Conservation (phyloP, 2,329 filamentous ascomycete species). For the Colletotrichum sublineola region DNA sequence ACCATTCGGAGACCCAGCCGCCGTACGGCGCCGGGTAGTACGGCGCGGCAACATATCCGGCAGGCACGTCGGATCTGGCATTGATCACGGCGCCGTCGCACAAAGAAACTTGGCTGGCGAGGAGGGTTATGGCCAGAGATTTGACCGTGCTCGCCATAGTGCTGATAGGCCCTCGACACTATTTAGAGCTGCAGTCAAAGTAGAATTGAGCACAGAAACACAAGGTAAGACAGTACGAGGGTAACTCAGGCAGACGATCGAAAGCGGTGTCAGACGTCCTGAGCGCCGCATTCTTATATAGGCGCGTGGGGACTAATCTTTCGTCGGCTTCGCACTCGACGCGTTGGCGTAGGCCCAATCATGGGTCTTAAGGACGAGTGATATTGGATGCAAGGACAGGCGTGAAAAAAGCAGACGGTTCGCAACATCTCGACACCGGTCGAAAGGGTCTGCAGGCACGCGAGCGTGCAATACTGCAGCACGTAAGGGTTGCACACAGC, state of each 20-base stretch:
- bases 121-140: constrained; percentile 27
- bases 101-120: constrained; percentile 27
- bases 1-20: constrained; percentile 79
- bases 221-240: not conserved
- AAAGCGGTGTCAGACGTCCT: not conserved
- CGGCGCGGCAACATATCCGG: constrained; percentile 61
- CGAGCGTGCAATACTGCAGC: constrained; percentile 32
- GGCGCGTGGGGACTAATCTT: not conserved
- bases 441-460: not conserved
- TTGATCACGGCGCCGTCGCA: constrained; percentile 26
- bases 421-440: not conserved
- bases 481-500: constrained; percentile 26
- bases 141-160: constrained; percentile 26
- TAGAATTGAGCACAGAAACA: not conserved
- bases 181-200: not conserved
- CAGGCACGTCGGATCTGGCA: constrained; percentile 35
- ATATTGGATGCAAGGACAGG: constrained; percentile 12
- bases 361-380: constrained; percentile 3
- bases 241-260: not conserved
- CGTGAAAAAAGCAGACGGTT: constrained; percentile 2
- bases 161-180: not conserved
- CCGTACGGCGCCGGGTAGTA: constrained; percentile 81
- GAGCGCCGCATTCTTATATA: constrained; percentile 13
- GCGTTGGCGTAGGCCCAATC: not conserved
- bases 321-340: not conserved